Base-by-base conservation (phyloP, 441 rosid species). In the Populus hybrid region DNA sequence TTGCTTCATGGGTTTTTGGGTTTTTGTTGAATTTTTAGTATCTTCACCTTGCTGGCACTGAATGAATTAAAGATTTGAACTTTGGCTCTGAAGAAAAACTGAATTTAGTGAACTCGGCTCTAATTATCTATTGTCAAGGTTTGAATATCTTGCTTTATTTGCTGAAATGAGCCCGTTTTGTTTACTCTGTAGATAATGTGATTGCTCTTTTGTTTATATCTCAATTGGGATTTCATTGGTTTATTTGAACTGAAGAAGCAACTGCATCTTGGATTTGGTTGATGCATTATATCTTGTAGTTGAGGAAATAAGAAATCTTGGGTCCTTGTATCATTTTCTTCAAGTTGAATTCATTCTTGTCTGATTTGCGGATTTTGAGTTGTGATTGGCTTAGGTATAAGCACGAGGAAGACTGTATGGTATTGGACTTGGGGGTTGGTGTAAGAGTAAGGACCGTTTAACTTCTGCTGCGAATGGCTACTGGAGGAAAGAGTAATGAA, bases 401-500 rank as follows among this genome's bases (percentile, higher is more conserved):
- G 20, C 20, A 4, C 18, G 53, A 45, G 53, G 53, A 45, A 45
- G 56, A 14, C 5, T 14, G 56, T 45, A 45, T 4, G 2, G 7
- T 14, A 45, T 45, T 45, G 56, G 20, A 45, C 20, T 45, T 10
- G 56, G 56, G 18, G 16, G 56, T 14, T 14, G 56, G 56, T 45
- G 56, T 3, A 14, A 4, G 36, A 40, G 64, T 56, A 2, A 21
- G 31, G 3, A n/a, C 10, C 31, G 21, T 73, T 33, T 33, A 45
- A 61, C 21, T 61, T 59, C 20, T 59, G 33, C 36, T 59, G 53
- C 71, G 78, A 86, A 90, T 91, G 93, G 83, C 83, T 65, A 82
- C 92, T 59, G 78, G 82, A 81, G 80, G 76, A 69, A 90, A 85
- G 78, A 83, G 81, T 78, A 88, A 87, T 81, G 92, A 84, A 85